Evolutionary conservation across 2,329 filamentous ascomycete species (phyloP).

Genomic region (Seiridium unicorne): DNA sequence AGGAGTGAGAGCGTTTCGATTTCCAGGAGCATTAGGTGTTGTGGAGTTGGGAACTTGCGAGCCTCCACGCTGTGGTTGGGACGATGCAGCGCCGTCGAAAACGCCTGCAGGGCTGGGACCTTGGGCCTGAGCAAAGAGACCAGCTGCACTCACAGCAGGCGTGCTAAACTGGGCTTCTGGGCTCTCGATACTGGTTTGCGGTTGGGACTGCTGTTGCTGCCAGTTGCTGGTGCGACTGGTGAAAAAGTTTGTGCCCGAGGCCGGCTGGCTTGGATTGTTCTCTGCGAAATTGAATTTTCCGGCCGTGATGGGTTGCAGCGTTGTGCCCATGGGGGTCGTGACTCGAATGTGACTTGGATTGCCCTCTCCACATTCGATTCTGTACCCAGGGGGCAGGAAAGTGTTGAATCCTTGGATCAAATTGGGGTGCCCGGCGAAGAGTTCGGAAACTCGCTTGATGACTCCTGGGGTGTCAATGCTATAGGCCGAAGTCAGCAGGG

Average conservation of each 20-base stretch:
- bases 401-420: constrained; percentile 98
- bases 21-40: constrained; percentile 40
- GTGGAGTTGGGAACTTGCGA: constrained; percentile 32
- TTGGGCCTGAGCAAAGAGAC: constrained; percentile 43
- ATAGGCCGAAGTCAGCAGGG: constrained; percentile 23
- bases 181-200: constrained; percentile 60
- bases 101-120: constrained; percentile 21
- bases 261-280: constrained; percentile 32
- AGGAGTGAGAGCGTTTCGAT: constrained; percentile 57
- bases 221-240: constrained; percentile 50
- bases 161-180: constrained; percentile 62
- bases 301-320: constrained; percentile 78
- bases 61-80: constrained; percentile 26
- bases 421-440: constrained; percentile 94
- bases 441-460: constrained; percentile 90
- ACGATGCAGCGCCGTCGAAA: constrained; percentile 27
- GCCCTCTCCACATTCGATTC: constrained; percentile 92
- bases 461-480: constrained; percentile 96
- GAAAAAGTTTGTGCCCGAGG: constrained; percentile 42
- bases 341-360: constrained; percentile 95
- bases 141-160: constrained; percentile 47
- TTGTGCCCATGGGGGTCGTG: constrained; percentile 97
- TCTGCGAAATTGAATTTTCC: constrained; percentile 45
- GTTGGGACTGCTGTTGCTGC: constrained; percentile 49
- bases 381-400: constrained; percentile 90